phyloP scores from a whole-genome alignment of 495 filamentous ascomycete species.

The Penicillium desertorum region DNA sequence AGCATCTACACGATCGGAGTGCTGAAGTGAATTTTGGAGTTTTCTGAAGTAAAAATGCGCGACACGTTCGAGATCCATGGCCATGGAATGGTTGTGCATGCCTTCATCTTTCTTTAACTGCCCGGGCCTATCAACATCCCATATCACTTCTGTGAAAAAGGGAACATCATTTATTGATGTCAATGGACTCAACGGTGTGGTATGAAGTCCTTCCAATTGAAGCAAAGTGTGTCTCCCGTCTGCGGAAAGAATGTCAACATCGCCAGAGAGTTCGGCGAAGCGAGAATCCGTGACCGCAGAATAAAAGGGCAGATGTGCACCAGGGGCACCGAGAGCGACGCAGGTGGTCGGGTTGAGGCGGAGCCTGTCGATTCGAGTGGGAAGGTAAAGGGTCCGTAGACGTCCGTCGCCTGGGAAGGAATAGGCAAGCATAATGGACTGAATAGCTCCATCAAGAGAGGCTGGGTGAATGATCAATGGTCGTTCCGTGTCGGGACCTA shows the following conservation, averaged over 20 bases:
- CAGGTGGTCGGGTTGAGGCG: slow-evolving; percentile 38
- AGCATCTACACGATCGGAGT: background rate
- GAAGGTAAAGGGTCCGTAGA: slow-evolving; percentile 23
- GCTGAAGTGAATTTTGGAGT: slow-evolving; percentile 3
- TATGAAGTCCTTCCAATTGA: slow-evolving; percentile 30
- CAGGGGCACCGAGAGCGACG: slow-evolving; percentile 10
- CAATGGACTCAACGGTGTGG: slow-evolving; percentile 25
- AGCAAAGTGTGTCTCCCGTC: slow-evolving; percentile 20
- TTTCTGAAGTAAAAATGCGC: slow-evolving; percentile 26
- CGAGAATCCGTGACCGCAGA: slow-evolving; percentile 16
- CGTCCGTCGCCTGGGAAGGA: slow-evolving; percentile 37
- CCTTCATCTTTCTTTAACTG: background rate
- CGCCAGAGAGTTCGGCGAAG: slow-evolving; percentile 27
- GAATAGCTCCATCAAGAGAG: slow-evolving; percentile 42
- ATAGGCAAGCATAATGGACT: slow-evolving; percentile 43
- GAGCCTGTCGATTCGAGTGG: slow-evolving; percentile 45
- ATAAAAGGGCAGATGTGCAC: slow-evolving; percentile 18
- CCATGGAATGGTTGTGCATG: slow-evolving; percentile 1
- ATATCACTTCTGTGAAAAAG: slow-evolving; percentile 25
- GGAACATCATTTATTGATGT: slow-evolving; percentile 21
- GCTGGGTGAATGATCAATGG: slow-evolving; percentile 37
- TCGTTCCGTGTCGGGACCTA: background rate
- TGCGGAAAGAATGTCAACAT: slow-evolving; percentile 26
- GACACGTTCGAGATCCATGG: slow-evolving; percentile 22
- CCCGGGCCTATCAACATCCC: slow-evolving; percentile 18